Conservation (phyloP, 805 yeast genomes). For the Lipomyces starkeyi region DNA sequence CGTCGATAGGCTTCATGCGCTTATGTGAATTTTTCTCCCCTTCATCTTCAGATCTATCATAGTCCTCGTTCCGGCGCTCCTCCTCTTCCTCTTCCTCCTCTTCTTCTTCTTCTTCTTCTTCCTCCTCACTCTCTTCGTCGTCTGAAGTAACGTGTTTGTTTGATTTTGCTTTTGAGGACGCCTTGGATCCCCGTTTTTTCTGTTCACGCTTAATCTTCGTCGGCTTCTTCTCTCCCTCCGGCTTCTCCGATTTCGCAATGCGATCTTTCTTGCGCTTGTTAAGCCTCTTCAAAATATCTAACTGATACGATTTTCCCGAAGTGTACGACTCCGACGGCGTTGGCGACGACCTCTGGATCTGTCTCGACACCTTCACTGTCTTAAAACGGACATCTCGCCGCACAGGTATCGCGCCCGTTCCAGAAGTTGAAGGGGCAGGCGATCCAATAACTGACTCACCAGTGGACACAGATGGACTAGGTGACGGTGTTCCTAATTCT, state of each 20-base stretch:
- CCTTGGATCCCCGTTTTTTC: constrained; percentile 11
- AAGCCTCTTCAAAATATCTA: constrained; percentile 27
- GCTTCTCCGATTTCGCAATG: constrained; percentile 17
- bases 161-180: constrained; percentile 9
- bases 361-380: constrained; percentile 30
- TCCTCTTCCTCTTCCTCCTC: constrained; percentile 37
- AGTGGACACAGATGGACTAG: constrained; percentile 1
- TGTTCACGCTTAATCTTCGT: constrained; percentile 14
- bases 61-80: constrained; percentile 12
- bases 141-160: constrained; percentile 30
- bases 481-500: constrained; percentile 6
- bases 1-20: background rate
- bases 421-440: background rate
- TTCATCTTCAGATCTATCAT: background rate
- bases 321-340: background rate
- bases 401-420: background rate
- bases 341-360: constrained; percentile 21
- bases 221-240: constrained; percentile 10
- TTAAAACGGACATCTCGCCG: constrained; percentile 24
- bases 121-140: constrained; percentile 48
- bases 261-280: constrained; percentile 28
- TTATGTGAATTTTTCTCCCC: constrained; percentile 3
- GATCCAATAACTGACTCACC: constrained; percentile 4
- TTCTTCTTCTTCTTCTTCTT: constrained; percentile 48
- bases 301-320: constrained; percentile 16